Evolutionary conservation across 2,329 filamentous ascomycete species (phyloP).

Genomic region (Beauveria scarabaeidicola): DNA sequence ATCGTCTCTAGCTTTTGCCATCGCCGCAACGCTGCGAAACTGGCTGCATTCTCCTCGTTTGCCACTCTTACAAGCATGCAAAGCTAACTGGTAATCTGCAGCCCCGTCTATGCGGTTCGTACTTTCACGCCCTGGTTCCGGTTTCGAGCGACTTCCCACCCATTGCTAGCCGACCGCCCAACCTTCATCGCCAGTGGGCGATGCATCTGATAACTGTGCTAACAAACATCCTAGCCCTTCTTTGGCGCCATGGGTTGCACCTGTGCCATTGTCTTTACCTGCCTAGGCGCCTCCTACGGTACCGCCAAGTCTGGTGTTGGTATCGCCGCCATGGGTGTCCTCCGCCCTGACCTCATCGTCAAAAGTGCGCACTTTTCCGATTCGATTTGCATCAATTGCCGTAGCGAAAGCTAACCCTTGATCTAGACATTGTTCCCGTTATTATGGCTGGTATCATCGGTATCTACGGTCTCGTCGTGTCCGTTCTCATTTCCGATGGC

Average conservation of each 20-base stretch:
- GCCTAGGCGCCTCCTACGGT: slow-evolving; percentile 93
- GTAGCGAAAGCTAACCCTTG: slow-evolving; percentile 14
- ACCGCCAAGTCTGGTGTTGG: slow-evolving; percentile 99
- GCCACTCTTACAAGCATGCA: slow-evolving; percentile 6
- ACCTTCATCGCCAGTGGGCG: not conserved
- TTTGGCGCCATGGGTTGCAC: slow-evolving; percentile 98
- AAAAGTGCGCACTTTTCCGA: slow-evolving; percentile 65
- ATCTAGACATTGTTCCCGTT: slow-evolving; percentile 90
- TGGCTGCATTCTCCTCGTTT: not conserved
- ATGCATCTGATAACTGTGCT: slow-evolving; percentile 17
- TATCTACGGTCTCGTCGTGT: slow-evolving; percentile 92
- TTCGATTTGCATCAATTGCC: not conserved
- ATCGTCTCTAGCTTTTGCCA: slow-evolving; percentile 14
- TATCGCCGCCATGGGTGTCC: slow-evolving; percentile 96
- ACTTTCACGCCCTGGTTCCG: slow-evolving; percentile 17
- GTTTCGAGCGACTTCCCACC: slow-evolving; percentile 7
- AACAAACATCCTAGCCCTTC: slow-evolving; percentile 55
- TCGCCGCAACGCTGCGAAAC: not conserved
- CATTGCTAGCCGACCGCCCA: not conserved
- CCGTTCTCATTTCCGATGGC: slow-evolving; percentile 76
- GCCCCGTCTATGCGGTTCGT: slow-evolving; percentile 99
- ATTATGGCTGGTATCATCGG: slow-evolving; percentile 99
- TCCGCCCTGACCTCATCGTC: slow-evolving; percentile 95
- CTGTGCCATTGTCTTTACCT: slow-evolving; percentile 93
- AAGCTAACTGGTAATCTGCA: slow-evolving; percentile 44